These are phyloP conservation scores for Zizania latifolia DNA, from an alignment of 176 grass and related monocot species.

Conservation along the genomic window DNA sequence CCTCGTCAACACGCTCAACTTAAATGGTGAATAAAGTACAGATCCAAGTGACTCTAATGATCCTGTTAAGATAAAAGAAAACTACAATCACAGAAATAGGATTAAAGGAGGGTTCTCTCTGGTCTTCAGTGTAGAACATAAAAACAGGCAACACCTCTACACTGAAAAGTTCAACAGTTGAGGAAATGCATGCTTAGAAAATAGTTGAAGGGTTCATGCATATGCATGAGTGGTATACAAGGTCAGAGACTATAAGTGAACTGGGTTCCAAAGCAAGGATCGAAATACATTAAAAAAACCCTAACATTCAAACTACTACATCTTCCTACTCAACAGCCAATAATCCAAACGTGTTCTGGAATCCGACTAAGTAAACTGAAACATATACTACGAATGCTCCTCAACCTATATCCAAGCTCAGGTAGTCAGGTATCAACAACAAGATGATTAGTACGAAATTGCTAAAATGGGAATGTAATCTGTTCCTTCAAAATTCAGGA, in stretches of 20 bases:
- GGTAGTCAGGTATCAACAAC: neutral
- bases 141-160: neutral
- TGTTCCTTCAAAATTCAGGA: neutral
- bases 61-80: neutral
- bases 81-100: neutral
- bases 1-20: neutral
- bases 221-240: neutral
- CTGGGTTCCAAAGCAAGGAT: too few species aligned
- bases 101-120: neutral
- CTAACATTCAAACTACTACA: neutral
- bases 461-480: neutral
- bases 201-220: neutral
- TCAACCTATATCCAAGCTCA: neutral
- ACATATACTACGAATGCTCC: neutral
- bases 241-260: neutral
- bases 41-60: neutral
- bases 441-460: neutral
- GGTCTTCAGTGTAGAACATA: neutral
- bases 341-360: neutral
- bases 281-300: neutral
- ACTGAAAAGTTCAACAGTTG: neutral
- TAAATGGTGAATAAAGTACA: neutral
- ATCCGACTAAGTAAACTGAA: neutral
- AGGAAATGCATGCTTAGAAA: neutral
- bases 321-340: neutral